These are phyloP conservation scores for Corynespora cassiicola DNA, from an alignment of 2,329 filamentous ascomycete species.

Conservation along the genomic window DNA sequence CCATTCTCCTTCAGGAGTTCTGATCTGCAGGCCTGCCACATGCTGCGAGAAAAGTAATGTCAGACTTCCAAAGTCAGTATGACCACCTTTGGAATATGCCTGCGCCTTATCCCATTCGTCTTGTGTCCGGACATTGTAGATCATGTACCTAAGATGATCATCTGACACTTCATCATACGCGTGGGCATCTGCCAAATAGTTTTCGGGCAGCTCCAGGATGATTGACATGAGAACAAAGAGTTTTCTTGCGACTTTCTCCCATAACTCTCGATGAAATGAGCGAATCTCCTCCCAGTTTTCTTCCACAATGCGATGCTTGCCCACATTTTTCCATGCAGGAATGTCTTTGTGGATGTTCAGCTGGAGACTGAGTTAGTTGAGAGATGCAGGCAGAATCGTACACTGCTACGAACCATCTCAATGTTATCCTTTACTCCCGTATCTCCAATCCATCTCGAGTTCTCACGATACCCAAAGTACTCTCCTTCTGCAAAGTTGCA, in stretches of 20 bases:
- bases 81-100: constrained; percentile 50
- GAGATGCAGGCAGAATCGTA: background rate
- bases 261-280: constrained; percentile 33
- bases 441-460: constrained; percentile 43
- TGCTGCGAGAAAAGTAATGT: constrained; percentile 64
- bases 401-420: constrained; percentile 35
- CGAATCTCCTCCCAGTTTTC: constrained; percentile 32
- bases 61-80: constrained; percentile 62
- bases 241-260: constrained; percentile 48
- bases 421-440: constrained; percentile 47
- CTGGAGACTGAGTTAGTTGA: constrained; percentile 9
- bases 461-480: constrained; percentile 12
- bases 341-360: constrained; percentile 41
- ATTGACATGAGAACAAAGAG: constrained; percentile 62
- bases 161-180: constrained; percentile 63
- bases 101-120: constrained; percentile 51
- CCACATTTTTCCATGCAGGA: constrained; percentile 30
- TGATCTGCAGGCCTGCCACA: constrained; percentile 61
- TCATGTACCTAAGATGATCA: constrained; percentile 68
- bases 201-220: constrained; percentile 64
- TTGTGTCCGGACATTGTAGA: constrained; percentile 56
- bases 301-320: constrained; percentile 30
- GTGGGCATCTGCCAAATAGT: constrained; percentile 61
- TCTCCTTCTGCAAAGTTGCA: constrained; percentile 11
- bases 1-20: constrained; percentile 37